Evolutionary conservation across 805 yeast species (phyloP).

Genomic region (Phaffomyces thermotolerans): DNA sequence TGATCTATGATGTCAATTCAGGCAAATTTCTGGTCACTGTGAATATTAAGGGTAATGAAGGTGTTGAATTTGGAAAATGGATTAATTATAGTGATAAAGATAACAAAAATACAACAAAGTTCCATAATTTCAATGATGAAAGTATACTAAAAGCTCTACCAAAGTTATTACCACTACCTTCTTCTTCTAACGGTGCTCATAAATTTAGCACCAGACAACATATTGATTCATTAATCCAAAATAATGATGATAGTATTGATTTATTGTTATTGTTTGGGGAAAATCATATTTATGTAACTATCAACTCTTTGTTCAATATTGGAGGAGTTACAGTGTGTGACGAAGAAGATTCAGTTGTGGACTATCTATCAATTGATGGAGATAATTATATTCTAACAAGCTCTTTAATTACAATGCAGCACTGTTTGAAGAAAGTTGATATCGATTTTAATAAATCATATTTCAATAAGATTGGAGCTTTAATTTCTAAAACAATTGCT

Average conservation of each 20-base stretch:
- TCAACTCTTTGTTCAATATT: constrained; percentile 29
- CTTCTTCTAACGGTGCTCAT: constrained; percentile 7
- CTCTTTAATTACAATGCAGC: constrained; percentile 16
- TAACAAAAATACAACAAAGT: constrained; percentile 2
- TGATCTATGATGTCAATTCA: constrained; percentile 38
- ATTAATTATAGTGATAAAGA: constrained; percentile 1
- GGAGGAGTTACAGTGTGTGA: constrained; percentile 15
- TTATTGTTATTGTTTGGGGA: constrained; percentile 21
- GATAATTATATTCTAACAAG: constrained; percentile 18
- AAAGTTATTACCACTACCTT: constrained; percentile 26
- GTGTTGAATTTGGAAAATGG: constrained; percentile 14
- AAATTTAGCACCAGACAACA: constrained; percentile 23
- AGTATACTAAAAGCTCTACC: constrained; percentile 32
- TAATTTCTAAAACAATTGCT: constrained; percentile 18
- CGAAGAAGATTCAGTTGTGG: constrained; percentile 17
- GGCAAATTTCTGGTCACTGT: constrained; percentile 32
- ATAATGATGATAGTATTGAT: constrained; percentile 18
- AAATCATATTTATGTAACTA: constrained; percentile 21
- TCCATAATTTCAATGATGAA: constrained; percentile 23
- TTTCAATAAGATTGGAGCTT: constrained; percentile 12
- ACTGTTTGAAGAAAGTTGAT: constrained; percentile 13
- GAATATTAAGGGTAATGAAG: constrained; percentile 2
- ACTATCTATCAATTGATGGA: constrained; percentile 3
- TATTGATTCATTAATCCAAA: constrained; percentile 23
- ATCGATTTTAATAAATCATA: constrained; percentile 10